Conservation (phyloP, 768 basidiomycete genomes). For the Russula lepida region DNA sequence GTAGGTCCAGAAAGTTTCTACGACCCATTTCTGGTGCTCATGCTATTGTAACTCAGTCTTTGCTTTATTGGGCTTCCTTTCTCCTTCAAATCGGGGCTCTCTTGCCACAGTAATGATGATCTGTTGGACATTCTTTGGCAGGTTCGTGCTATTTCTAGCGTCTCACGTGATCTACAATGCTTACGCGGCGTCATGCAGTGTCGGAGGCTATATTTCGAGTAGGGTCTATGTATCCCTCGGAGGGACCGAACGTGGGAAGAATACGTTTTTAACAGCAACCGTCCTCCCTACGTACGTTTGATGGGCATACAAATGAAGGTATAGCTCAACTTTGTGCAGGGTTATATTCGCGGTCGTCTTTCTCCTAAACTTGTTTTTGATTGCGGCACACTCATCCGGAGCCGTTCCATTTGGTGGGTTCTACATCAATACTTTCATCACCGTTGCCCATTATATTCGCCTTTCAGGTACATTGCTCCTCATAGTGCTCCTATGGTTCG, state of each 20-base stretch:
- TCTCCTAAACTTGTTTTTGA: slow-evolving; percentile 84
- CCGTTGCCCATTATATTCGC: background rate
- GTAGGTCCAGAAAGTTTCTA: slow-evolving; percentile 32
- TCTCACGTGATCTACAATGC: slow-evolving; percentile 4
- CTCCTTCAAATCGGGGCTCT: slow-evolving; percentile 90
- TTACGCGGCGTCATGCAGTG: slow-evolving; percentile 35
- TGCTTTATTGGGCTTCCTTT: slow-evolving; percentile 86
- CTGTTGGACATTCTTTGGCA: slow-evolving; percentile 89
- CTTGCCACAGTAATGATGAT: slow-evolving; percentile 92
- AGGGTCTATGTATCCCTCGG: slow-evolving; percentile 74
- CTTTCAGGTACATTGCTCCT: slow-evolving; percentile 69
- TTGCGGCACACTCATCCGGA: slow-evolving; percentile 80
- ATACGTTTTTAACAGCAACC: slow-evolving; percentile 82
- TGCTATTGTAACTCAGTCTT: slow-evolving; percentile 49
- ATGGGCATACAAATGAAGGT: background rate
- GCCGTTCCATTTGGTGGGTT: slow-evolving; percentile 86
- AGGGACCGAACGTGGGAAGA: slow-evolving; percentile 69
- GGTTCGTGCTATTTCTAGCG: slow-evolving; percentile 36
- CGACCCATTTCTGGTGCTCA: background rate
- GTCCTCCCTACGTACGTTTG: slow-evolving; percentile 70
- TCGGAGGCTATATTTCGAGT: slow-evolving; percentile 85
- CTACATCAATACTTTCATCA: background rate
- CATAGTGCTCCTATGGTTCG: slow-evolving; percentile 84
- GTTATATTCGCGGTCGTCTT: slow-evolving; percentile 80
- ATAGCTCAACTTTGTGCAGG: slow-evolving; percentile 32